Evolutionary conservation across 2,329 filamentous ascomycete genomes (phyloP), one percentile per base, ranked within the genome.

Genomic region (Trichoderma sp.): DNA sequence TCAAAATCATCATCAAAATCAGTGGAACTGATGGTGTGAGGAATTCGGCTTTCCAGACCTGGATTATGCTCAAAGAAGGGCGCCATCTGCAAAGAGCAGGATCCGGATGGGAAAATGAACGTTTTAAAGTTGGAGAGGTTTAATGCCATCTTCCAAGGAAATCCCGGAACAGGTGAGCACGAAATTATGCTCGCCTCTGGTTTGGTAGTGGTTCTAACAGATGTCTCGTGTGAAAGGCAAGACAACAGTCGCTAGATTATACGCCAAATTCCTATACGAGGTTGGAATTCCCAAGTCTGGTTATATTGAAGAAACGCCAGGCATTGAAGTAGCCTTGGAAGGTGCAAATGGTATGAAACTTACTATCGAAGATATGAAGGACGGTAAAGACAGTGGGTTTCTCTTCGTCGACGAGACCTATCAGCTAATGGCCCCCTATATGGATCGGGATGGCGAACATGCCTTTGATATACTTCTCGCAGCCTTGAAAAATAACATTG

Each of bases 381-480:
- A n/a, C 12, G 12, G 4, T 15, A 37, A 12, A 13, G 12, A 37
- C 5, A 90, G 89, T 1, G 90, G 90, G 0, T 87, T 87, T 0
- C 74, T 91, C 8, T 92, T 92, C 73, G 87, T 92, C 42, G 90
- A 93, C 70, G 90, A 92, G 75, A 89, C 90, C 0, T 92, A 92
- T 73, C 90, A 92, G 70, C 80, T 93, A 2, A 48, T 39, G 19
- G 50, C 50, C 34, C 10, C 13, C 6, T 52, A 64, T 7, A 15
- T 37, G 2, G 61, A 45, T 10, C 22, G 35, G 4, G 10, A 13
- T 7, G 89, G 89, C 0, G 78, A 76, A 1, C 81, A 83, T 0
- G 88, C 91, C 0, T 80, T 93, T 1, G 89, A 92, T 70, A 90
- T 84, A 67, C 79, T 92, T 0, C 82, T 92, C 0, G 82, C 87